Evolutionary conservation across 2,329 filamentous ascomycete species (phyloP).

Genomic region (Curvularia eragrostidis): DNA sequence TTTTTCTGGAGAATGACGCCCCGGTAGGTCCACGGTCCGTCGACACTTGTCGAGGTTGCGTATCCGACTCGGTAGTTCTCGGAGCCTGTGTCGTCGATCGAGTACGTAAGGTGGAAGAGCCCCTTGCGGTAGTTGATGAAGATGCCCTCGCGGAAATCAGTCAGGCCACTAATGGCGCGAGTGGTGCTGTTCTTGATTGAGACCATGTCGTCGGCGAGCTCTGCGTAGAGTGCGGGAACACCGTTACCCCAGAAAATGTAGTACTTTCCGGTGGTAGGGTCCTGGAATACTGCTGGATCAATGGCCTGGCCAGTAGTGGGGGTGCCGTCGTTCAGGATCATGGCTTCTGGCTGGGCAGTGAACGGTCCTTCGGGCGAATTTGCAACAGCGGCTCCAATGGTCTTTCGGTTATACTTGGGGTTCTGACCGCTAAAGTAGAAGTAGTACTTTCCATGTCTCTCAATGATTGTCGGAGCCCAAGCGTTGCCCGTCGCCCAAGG

Average conservation of each 20-base stretch:
- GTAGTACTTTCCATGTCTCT: conserved; percentile 32
- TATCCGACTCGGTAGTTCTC: conserved; percentile 40
- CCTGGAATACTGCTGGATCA: conserved; percentile 34
- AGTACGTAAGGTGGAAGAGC: conserved; percentile 38
- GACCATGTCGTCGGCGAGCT: conserved; percentile 35
- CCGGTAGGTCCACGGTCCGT: conserved; percentile 37
- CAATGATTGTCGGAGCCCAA: conserved; percentile 40
- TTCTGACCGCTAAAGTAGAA: conserved; percentile 42
- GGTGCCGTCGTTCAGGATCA: conserved; percentile 38
- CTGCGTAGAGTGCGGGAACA: conserved; percentile 25
- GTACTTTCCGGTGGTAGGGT: conserved; percentile 35
- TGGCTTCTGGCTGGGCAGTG: conserved; percentile 33
- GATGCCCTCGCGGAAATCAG: conserved; percentile 34
- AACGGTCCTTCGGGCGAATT: conserved; percentile 33
- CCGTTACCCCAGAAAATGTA: conserved; percentile 41
- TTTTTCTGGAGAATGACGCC: conserved; percentile 37
- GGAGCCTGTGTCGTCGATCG: conserved; percentile 38
- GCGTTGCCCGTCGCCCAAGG: conserved; percentile 39
- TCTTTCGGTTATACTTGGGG: conserved; percentile 34
- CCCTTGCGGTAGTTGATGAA: conserved; percentile 37
- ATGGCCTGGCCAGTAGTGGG: conserved; percentile 36
- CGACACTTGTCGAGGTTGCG: conserved; percentile 28
- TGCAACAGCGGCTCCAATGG: conserved; percentile 39
- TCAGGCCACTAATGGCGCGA: conserved; percentile 24
- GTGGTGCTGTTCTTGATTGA: conserved; percentile 27